These are phyloP conservation scores for Candida ficus DNA, from an alignment of 805 yeast species.

Conservation along the genomic window DNA sequence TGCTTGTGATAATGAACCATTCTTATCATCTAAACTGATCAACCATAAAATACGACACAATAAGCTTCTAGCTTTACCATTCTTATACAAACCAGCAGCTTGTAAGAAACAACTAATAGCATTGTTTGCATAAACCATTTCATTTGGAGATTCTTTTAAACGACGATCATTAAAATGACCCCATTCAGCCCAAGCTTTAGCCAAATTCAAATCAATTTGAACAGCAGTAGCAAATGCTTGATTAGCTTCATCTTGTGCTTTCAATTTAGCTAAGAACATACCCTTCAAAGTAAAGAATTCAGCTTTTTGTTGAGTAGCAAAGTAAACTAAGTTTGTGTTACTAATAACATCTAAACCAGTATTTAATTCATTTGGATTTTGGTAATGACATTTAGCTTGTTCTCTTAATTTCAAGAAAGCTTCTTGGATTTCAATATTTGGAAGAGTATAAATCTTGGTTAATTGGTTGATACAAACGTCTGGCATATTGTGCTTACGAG, in stretches of 20 bases:
- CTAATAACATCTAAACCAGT: constrained; percentile 97
- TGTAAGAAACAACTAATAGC: constrained; percentile 95
- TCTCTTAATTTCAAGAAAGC: constrained; percentile 93
- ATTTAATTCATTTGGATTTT: constrained; percentile 81
- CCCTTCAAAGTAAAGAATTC: constrained; percentile 97
- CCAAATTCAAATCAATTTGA: constrained; percentile 87
- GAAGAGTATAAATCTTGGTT: constrained; percentile 89
- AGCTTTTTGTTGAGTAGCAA: constrained; percentile 96
- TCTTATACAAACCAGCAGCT: constrained; percentile 95
- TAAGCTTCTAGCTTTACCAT: constrained; percentile 81
- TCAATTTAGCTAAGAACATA: constrained; percentile 89
- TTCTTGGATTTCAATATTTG: constrained; percentile 97
- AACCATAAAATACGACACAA: constrained; percentile 91
- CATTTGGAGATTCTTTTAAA: constrained; percentile 76
- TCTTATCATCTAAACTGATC: constrained; percentile 81
- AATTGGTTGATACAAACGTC: constrained; percentile 93
- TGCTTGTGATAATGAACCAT: constrained; percentile 77
- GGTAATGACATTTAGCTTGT: constrained; percentile 97
- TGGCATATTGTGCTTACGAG: constrained; percentile 93
- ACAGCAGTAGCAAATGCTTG: constrained; percentile 98
- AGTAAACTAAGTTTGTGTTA: constrained; percentile 91
- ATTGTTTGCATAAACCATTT: constrained; percentile 80
- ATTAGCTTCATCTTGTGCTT: constrained; percentile 91
- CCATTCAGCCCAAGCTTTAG: constrained; percentile 99
- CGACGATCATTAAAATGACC: constrained; percentile 90